A percentile compares a stretch with the other conserved stretches of the same genome.
Evolutionary conservation across 2,329 filamentous ascomycete species (phyloP).

Genomic region (Elsinoe fawcettii): DNA sequence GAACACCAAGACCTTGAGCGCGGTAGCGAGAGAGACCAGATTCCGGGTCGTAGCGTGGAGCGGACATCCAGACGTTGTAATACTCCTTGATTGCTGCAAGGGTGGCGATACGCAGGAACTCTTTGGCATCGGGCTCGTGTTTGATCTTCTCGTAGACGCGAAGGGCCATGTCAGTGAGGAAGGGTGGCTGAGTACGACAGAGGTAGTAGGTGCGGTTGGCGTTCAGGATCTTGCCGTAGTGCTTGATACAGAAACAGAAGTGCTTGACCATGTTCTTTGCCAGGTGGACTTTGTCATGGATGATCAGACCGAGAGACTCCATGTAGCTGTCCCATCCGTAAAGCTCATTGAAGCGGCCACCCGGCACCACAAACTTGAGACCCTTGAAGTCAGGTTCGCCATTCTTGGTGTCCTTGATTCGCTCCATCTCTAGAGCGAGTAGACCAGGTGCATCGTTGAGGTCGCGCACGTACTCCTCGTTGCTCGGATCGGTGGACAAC

Average conservation of each 20-base stretch:
- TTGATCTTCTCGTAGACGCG: conserved; percentile 91
- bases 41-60: conserved; percentile 65
- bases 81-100: conserved; percentile 97
- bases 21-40: conserved; percentile 80
- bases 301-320: conserved; percentile 82
- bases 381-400: conserved; percentile 66
- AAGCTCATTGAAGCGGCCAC: conserved; percentile 93
- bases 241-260: conserved; percentile 96
- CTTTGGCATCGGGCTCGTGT: conserved; percentile 67
- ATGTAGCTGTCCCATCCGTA: conserved; percentile 99
- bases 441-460: conserved; percentile 84
- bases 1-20: conserved; percentile 74
- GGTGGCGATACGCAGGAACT: conserved; percentile 73
- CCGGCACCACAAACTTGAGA: conserved; percentile 92
- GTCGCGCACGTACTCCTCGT: conserved; percentile 61
- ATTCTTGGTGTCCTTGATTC: conserved; percentile 54
- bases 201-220: conserved; percentile 96
- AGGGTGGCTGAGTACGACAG: conserved; percentile 86
- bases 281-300: conserved; percentile 75
- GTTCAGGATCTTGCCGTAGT: conserved; percentile 98
- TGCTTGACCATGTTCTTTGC: conserved; percentile 93
- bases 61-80: conserved; percentile 71
- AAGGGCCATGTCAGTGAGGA: conserved; percentile 93
- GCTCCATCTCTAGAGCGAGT: conserved; percentile 79
- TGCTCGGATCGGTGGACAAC: conserved; percentile 61